phyloP scores from a whole-genome alignment of 306 rosid genomes.

The Glycine soja region DNA sequence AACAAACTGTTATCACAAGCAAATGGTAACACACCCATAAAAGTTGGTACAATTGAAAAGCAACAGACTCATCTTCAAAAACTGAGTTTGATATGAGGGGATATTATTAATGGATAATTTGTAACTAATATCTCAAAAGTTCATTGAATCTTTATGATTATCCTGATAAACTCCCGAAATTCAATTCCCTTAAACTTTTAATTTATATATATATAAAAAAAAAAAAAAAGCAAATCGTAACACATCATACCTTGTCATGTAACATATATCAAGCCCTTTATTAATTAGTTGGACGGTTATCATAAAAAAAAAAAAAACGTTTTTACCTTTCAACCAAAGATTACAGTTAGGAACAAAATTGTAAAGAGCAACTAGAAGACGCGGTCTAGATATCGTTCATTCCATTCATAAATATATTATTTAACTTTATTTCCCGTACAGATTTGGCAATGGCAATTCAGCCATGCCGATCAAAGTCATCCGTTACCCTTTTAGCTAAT shows the following conservation, averaged over 20 bases:
- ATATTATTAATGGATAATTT: too few relatives aligned
- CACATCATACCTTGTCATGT: constrained; percentile 21
- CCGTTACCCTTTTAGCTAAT: constrained; percentile 40
- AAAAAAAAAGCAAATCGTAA: not conserved
- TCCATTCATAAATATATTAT: constrained; percentile 26
- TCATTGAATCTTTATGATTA: too few relatives aligned
- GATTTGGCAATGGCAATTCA: constrained; percentile 43
- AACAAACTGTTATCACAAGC: not conserved
- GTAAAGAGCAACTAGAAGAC: constrained; percentile 10
- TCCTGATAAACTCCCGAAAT: too few relatives aligned
- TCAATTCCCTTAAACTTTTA: too few relatives aligned
- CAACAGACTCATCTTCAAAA: too few relatives aligned
- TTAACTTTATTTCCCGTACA: constrained; percentile 36
- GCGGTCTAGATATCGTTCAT: constrained; percentile 44
- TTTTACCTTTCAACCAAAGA: not conserved
- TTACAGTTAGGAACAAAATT: not conserved
- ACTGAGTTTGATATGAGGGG: too few relatives aligned
- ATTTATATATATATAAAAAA: fast-evolving
- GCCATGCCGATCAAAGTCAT: constrained; percentile 28
- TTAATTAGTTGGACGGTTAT: not conserved
- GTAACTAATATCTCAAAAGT: too few relatives aligned
- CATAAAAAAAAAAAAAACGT: not conserved
- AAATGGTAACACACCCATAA: too few relatives aligned
- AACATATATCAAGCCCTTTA: not conserved
- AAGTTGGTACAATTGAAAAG: too few relatives aligned